A percentile compares a stretch with the other conserved stretches of the same genome.
phyloP scores from a whole-genome alignment of 2,329 filamentous ascomycete species.

The Tolypocladium endophyticum region DNA sequence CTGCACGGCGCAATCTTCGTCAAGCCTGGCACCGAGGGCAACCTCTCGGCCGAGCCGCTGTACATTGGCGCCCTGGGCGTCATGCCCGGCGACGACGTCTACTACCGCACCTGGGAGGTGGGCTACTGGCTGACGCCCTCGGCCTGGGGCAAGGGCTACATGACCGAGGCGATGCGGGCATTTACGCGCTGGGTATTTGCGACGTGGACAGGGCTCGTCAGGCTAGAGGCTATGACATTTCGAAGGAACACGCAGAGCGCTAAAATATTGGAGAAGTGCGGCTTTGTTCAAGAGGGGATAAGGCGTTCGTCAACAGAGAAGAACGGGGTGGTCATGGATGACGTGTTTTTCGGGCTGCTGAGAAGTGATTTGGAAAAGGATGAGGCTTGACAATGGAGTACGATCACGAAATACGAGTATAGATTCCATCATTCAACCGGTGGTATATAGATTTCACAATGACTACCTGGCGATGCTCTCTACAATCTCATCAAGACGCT shows the following conservation, averaged over 20 bases:
- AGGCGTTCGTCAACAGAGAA: conserved; percentile 31
- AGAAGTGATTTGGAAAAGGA: conserved; percentile 17
- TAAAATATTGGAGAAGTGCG: conserved; percentile 26
- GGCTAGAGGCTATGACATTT: conserved; percentile 14
- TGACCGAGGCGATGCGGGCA: conserved; percentile 25
- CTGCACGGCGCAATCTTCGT: conserved; percentile 24
- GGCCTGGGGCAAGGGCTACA: conserved; percentile 36
- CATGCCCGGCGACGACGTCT: conserved; percentile 22
- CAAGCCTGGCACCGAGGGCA: conserved; percentile 14
- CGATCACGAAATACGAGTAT: neutral
- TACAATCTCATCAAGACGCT: conserved; percentile 13
- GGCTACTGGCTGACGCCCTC: conserved; percentile 36
- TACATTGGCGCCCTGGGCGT: conserved; percentile 32
- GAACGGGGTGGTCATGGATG: conserved; percentile 26
- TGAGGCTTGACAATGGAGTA: neutral
- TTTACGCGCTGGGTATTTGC: conserved; percentile 34
- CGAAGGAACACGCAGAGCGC: conserved; percentile 29
- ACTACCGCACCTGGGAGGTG: conserved; percentile 33
- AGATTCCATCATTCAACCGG: neutral
- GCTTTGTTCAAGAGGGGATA: conserved; percentile 27
- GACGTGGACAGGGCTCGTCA: conserved; percentile 24
- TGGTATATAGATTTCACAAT: neutral
- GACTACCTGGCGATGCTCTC: neutral
- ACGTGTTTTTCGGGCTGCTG: conserved; percentile 26
- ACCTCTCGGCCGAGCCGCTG: conserved; percentile 12